A percentile compares a stretch with the other conserved stretches of the same genome.
Evolutionary conservation across 169 alveolate genomes (phyloP).

Genomic region (Pseudocohnilembus persalinus): DNA sequence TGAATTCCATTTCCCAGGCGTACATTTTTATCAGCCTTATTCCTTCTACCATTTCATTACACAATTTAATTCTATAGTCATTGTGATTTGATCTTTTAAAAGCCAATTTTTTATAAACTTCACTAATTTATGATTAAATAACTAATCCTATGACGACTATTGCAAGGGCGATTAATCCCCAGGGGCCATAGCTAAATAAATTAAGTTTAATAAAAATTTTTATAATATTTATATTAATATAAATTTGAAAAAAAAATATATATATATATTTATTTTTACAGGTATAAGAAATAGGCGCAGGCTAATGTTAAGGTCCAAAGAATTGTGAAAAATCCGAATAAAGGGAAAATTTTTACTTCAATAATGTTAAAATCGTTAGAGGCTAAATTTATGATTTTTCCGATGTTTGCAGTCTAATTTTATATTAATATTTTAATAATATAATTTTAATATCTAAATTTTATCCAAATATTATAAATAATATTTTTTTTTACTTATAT

Average conservation of each 20-base stretch:
- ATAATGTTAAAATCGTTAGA: constrained; percentile 25
- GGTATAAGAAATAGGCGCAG: background rate
- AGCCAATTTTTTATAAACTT: background rate
- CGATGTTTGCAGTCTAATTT: constrained; percentile 8
- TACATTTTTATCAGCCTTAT: constrained; percentile 65
- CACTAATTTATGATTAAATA: background rate
- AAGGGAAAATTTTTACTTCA: constrained; percentile 10
- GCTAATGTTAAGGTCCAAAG: background rate
- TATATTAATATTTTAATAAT: too few species aligned
- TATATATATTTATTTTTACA: background rate
- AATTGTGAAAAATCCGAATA: background rate
- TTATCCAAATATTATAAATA: too few species aligned
- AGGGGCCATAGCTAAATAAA: constrained; percentile 8
- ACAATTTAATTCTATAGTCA: constrained; percentile 64
- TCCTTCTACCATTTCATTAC: constrained; percentile 63
- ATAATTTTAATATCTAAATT: too few species aligned
- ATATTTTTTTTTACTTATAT: background rate
- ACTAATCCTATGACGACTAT: constrained; percentile 12
- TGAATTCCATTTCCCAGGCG: constrained; percentile 67
- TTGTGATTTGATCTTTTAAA: constrained; percentile 6
- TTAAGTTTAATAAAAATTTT: background rate
- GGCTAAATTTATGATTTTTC: constrained; percentile 20
- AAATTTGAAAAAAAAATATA: background rate
- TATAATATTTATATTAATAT: background rate
- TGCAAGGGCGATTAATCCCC: constrained; percentile 13